Evolutionary conservation across 495 filamentous ascomycete species (phyloP).

Genomic region (Cenococcum geophilum): DNA sequence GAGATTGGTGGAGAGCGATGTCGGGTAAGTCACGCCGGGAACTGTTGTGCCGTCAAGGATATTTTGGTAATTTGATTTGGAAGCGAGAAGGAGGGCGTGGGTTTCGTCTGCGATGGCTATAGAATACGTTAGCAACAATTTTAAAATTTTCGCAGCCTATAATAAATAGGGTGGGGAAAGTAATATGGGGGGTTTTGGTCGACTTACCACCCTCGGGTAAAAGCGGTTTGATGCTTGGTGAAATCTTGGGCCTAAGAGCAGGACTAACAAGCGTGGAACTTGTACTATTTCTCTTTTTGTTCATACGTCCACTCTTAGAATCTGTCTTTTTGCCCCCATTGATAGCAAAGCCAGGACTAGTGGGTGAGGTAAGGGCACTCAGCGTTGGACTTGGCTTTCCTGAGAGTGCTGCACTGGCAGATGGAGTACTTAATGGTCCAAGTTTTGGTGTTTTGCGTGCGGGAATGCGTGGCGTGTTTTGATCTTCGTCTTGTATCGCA

Average conservation of each 20-base stretch:
- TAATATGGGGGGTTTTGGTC: not conserved
- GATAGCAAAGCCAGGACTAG: constrained; percentile 17
- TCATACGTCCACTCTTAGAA: constrained; percentile 29
- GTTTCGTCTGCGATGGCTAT: constrained; percentile 57
- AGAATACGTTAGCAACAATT: constrained; percentile 16
- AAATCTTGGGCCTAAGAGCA: constrained; percentile 85
- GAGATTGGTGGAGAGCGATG: constrained; percentile 81
- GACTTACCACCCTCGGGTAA: constrained; percentile 67
- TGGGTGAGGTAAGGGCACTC: constrained; percentile 28
- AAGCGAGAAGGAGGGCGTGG: constrained; percentile 78
- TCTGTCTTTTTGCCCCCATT: constrained; percentile 29
- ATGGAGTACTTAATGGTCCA: constrained; percentile 30
- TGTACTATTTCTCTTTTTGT: constrained; percentile 68
- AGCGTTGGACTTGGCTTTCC: constrained; percentile 26
- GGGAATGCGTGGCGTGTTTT: constrained; percentile 34
- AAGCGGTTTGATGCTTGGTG: constrained; percentile 86
- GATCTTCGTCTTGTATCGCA: constrained; percentile 7
- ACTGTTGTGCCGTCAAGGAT: constrained; percentile 88
- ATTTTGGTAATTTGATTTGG: constrained; percentile 97
- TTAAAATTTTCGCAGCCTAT: constrained; percentile 9
- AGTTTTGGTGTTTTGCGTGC: constrained; percentile 39
- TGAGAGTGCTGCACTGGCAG: constrained; percentile 15
- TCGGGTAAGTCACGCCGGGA: constrained; percentile 84
- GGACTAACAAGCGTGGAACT: constrained; percentile 75
- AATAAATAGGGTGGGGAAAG: constrained; percentile 1